These are phyloP conservation scores for Colletotrichum horii DNA, from an alignment of 2,329 filamentous ascomycete genomes.

Conservation along the genomic window DNA sequence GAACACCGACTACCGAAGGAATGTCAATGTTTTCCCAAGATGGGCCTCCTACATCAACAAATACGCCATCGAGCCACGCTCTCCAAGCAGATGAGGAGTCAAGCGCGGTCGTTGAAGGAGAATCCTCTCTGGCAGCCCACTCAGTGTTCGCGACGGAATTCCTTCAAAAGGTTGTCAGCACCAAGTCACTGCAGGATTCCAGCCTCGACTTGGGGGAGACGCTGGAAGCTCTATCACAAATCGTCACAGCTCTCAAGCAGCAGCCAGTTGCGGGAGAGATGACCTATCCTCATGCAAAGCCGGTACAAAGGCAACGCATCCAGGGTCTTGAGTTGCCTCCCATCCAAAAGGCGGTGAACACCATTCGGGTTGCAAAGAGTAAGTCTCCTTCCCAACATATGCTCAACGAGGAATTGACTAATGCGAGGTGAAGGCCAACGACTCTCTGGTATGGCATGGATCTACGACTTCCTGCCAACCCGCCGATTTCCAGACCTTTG, in stretches of 20 bases:
- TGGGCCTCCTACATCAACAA: slow-evolving; percentile 9
- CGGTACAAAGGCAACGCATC: not conserved
- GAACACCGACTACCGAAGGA: not conserved
- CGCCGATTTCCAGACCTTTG: slow-evolving; percentile 36
- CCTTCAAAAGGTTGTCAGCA: slow-evolving; percentile 40
- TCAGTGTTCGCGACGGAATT: slow-evolving; percentile 52
- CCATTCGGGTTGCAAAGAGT: slow-evolving; percentile 5
- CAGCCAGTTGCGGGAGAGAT: slow-evolving; percentile 29
- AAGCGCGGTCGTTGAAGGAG: slow-evolving; percentile 44
- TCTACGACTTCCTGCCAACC: slow-evolving; percentile 33
- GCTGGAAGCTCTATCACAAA: slow-evolving; percentile 36
- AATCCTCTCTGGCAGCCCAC: slow-evolving; percentile 50
- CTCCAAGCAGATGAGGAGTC: slow-evolving; percentile 24
- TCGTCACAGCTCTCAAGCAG: slow-evolving; percentile 30
- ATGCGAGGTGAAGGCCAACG: not conserved
- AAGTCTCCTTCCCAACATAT: not conserved
- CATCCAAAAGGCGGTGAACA: slow-evolving; percentile 17
- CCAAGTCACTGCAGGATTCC: slow-evolving; percentile 25
- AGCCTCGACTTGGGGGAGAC: slow-evolving; percentile 38
- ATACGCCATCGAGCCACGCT: slow-evolving; percentile 16
- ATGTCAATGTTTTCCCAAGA: not conserved
- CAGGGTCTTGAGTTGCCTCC: slow-evolving; percentile 20
- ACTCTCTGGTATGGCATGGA: slow-evolving; percentile 26
- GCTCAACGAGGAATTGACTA: not conserved
- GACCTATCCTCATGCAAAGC: slow-evolving; percentile 28